Percentiles rank a stretch among this genome's conserved stretches.
Conservation (phyloP, 2,329 filamentous ascomycete genomes). For the Fusarium piperis region DNA sequence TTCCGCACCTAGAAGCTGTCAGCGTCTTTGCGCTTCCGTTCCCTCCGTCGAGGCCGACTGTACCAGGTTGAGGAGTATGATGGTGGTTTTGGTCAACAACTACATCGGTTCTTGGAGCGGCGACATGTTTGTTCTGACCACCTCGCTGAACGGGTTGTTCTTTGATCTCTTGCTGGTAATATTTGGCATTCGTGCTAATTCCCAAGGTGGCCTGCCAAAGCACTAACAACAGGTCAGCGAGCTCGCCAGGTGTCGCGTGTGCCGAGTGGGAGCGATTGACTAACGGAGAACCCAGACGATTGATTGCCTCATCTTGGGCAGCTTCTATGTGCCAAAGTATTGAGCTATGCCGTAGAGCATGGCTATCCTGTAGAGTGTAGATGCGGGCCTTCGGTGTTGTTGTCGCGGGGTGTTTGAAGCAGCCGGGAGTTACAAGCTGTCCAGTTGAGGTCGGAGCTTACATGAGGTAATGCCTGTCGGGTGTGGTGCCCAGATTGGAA, state of each 20-base stretch:
- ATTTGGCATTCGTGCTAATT: conserved; percentile 52
- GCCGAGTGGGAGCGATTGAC: conserved; percentile 3
- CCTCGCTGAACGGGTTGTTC: conserved; percentile 43
- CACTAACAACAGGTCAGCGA: conserved; percentile 50
- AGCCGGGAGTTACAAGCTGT: conserved; percentile 41
- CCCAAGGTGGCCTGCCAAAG: conserved; percentile 57
- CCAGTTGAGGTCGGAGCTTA: conserved; percentile 41
- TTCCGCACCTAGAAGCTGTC: conserved; percentile 56
- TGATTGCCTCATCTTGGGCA: conserved; percentile 53
- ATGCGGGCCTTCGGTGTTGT: conserved; percentile 22
- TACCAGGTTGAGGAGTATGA: conserved; percentile 52
- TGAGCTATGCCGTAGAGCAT: conserved; percentile 42
- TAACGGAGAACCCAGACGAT: conserved; percentile 55
- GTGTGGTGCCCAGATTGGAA: conserved; percentile 4
- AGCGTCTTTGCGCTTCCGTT: conserved; percentile 11
- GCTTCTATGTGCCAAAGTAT: conserved; percentile 46
- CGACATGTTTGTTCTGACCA: conserved; percentile 46
- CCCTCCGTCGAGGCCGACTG: conserved; percentile 6
- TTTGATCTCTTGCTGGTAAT: conserved; percentile 46
- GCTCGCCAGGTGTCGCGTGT: conserved; percentile 35
- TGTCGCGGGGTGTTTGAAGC: conserved; percentile 29
- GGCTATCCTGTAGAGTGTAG: conserved; percentile 35
- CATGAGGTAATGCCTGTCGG: conserved; percentile 41
- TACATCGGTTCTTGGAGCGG: conserved; percentile 45
- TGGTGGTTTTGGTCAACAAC: conserved; percentile 41